These are phyloP conservation scores for Apiospora rasikravindrae DNA, from an alignment of 2,329 filamentous ascomycete genomes.

Conservation along the genomic window DNA sequence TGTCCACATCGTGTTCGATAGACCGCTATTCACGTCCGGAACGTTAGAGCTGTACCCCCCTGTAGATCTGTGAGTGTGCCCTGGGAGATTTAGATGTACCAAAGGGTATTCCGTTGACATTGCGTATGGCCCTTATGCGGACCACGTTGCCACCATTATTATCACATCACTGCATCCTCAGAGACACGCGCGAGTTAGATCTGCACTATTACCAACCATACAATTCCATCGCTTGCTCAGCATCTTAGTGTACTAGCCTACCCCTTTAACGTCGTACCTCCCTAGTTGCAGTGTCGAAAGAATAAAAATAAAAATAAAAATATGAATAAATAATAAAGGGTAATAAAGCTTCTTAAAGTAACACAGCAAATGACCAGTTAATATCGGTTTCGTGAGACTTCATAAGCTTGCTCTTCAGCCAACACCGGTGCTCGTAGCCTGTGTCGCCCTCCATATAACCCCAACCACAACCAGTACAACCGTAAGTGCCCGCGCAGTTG, in stretches of 20 bases:
- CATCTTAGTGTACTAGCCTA: not conserved
- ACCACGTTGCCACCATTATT: not conserved
- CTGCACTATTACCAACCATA: not conserved
- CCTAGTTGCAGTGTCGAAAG: not conserved
- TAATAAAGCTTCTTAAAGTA: constrained; percentile 31
- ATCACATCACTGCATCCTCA: not conserved
- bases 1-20: no score
- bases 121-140: not conserved
- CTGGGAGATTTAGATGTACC: no score
- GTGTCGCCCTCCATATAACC: constrained; percentile 48
- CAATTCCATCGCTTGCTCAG: not conserved
- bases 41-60: no score
- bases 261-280: not conserved
- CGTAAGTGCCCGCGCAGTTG: constrained; percentile 45
- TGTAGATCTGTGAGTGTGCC: no score
- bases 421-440: constrained; percentile 48
- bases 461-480: constrained; percentile 51
- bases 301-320: not conserved
- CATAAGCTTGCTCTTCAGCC: constrained; percentile 47
- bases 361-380: constrained; percentile 51
- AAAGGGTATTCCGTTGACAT: not conserved
- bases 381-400: constrained; percentile 37
- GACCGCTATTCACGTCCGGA: no score
- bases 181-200: not conserved
- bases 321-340: not conserved